Evolutionary conservation across 2,329 filamentous ascomycete genomes (phyloP), one percentile per base, ranked within the genome.

Genomic region (Pseudopyrenochaeta lycopersici): DNA sequence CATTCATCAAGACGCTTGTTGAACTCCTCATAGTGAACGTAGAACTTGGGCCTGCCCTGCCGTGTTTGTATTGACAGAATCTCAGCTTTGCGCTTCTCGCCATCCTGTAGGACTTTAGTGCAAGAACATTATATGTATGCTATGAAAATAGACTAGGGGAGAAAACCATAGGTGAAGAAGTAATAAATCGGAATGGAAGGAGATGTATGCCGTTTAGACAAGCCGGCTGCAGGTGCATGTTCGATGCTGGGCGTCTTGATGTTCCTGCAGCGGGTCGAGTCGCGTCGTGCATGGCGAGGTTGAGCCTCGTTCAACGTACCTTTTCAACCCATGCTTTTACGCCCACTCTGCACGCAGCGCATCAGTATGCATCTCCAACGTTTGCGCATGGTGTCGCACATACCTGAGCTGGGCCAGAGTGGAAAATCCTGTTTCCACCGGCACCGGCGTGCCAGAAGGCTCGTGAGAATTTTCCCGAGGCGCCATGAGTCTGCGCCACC

Each of bases 1-100:
- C 95, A 99, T 81, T 99, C 95, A 66, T 88, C 85, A 29, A 88
- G 80, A 81, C 87, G 86, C 68, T 98, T 98, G 79, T 98, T 98
- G 85, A 97, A 98, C 70, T 96, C 96, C 72, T 97, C 92, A 75
- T 97, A 98, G 76, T 98, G 96, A 69, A 96, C 96, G 77, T 97
- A 97, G 72, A 94, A 97, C 49, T 91, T 90, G 33, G 91, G 89
- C 14, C 90, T 89, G 68, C 91, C 94, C 76, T 96, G 96, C 18
- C 91, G 90, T 54, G 93, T 91, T 71, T 91, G 89, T 66, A 98
- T 96, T 54, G 92, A 95, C n/a, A 99, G 81, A 59, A 99, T 97
- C 76, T 99, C 95, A 66, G 95, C 95, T 79, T 95, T 92, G 66
- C 95, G 89, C 57, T 90, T 85, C 70, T 93, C 88, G 56, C 92